Evolutionary conservation across 148 eudicot species (phyloP), one percentile per base, ranked within the genome.

Genomic region (Camellia japonica): DNA sequence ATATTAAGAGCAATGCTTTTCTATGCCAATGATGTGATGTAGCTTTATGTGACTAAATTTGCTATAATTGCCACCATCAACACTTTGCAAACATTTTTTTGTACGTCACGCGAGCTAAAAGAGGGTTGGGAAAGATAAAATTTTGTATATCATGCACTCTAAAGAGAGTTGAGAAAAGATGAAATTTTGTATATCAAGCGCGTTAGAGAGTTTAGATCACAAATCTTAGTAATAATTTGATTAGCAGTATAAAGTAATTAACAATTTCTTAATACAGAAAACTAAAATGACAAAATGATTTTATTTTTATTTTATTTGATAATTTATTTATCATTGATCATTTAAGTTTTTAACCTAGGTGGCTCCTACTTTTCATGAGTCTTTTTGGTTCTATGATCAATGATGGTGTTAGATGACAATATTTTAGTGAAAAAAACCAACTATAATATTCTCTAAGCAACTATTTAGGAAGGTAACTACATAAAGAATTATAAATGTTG

Each of bases 401-500:
- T 71, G 59, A 58, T 67, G 77, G 71, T 30, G 7, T 77, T 49
- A 63, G 61, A 14, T 66, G 61, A 56, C 72, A 66, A 55, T 67
- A 65, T 38, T 61, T 38, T 47, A 65, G 12, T 0, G 41, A 42
- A 3, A 0, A 64, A 30, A 30, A 16, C 8, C 42, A 56, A 4
- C 44, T 74, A 74, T 38, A 7, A 38, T 14, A 47, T 56, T 58
- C 64, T 74, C 51, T 6, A 73, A 55, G 63, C 65, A 58, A 73
- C 15, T 46, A 75, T 55, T 49, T 49, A 11, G 44, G 68, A 64
- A 71, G 62, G 47, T 49, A 54, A 63, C 65, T 82, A 5, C 30
- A 69, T 80, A 23, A 77, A 82, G 23, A 51, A 77, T 41, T 52
- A 61, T 42, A 51, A 69, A 75, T 42, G 52, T 75, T 67, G 61